These are phyloP conservation scores for Arthrobotrys sinensis DNA, from an alignment of 2,329 filamentous ascomycete species.

Conservation along the genomic window DNA sequence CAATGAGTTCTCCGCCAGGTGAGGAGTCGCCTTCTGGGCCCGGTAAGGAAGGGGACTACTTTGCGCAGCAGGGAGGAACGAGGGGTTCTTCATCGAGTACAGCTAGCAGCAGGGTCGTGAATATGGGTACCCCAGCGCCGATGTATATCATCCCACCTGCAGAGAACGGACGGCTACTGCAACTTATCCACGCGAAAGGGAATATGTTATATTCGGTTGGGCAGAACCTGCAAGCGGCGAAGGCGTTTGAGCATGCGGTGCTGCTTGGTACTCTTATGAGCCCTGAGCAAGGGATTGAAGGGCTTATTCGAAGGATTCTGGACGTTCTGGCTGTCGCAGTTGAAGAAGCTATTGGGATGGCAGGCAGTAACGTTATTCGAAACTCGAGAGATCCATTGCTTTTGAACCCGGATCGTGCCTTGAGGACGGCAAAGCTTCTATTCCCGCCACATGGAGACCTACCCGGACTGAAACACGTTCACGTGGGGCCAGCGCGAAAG, in stretches of 20 bases:
- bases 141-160: conserved; percentile 82
- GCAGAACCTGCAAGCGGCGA: conserved; percentile 83
- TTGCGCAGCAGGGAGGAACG: conserved; percentile 21
- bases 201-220: conserved; percentile 96
- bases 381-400: conserved; percentile 77
- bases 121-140: conserved; percentile 37
- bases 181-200: conserved; percentile 97
- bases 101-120: conserved; percentile 30
- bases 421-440: conserved; percentile 84
- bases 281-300: conserved; percentile 78
- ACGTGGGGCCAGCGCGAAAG: conserved; percentile 79
- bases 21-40: conserved; percentile 30
- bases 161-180: conserved; percentile 92
- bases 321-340: conserved; percentile 75
- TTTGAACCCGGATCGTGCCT: conserved; percentile 84
- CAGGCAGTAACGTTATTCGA: conserved; percentile 64
- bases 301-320: conserved; percentile 84
- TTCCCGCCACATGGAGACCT: conserved; percentile 83
- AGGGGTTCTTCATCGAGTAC: conserved; percentile 37
- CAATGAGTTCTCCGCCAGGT: conserved; percentile 51
- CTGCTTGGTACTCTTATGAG: conserved; percentile 83
- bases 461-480: conserved; percentile 82
- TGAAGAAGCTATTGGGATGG: conserved; percentile 66
- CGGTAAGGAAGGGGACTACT: conserved; percentile 43
- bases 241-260: conserved; percentile 94